Evolutionary conservation across 179 eudicot species (phyloP).

Genomic region (Carnegiea gigantea): DNA sequence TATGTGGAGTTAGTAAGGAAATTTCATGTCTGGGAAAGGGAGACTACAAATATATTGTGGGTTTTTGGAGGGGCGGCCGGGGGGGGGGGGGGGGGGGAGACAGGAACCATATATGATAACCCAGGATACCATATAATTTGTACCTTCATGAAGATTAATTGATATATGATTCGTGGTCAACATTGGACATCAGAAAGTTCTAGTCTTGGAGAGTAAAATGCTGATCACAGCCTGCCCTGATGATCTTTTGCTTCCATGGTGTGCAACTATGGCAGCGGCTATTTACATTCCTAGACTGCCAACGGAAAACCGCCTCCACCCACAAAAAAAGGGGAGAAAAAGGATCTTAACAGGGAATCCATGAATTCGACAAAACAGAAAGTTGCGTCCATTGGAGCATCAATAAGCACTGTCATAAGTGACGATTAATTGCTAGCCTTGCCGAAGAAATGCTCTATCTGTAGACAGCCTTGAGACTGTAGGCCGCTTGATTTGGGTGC

Average conservation of each 20-base stretch:
- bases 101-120: no score
- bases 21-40: no score
- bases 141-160: background rate
- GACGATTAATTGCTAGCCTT: slow-evolving; percentile 34
- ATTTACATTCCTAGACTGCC: background rate
- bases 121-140: no score
- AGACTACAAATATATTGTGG: no score
- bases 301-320: background rate
- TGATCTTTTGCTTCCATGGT: background rate
- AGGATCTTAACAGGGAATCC: background rate
- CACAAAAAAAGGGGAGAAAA: background rate
- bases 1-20: no score
- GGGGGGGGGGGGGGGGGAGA: no score
- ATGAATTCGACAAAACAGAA: background rate
- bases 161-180: background rate
- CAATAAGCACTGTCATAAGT: background rate
- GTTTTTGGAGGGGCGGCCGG: no score
- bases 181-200: background rate
- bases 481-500: slow-evolving; percentile 47
- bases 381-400: background rate
- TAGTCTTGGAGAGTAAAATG: background rate
- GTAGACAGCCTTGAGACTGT: slow-evolving; percentile 60
- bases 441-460: slow-evolving; percentile 75
- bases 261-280: background rate
- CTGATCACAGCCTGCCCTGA: background rate